Base-by-base conservation (phyloP, 495 filamentous ascomycete species). In the Sordaria brevicollis region DNA sequence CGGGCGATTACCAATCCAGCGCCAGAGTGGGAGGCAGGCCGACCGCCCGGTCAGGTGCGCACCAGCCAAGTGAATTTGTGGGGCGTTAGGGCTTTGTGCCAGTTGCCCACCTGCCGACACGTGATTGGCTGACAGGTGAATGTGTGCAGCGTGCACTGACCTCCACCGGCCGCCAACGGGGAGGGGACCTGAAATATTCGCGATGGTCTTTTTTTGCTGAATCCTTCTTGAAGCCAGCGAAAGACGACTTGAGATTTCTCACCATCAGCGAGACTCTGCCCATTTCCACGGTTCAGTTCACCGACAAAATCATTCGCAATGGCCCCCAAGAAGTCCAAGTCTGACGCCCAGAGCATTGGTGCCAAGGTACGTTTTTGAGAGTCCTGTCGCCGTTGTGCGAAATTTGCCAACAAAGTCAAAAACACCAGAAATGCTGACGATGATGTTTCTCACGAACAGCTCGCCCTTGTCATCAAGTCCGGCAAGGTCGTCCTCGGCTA, bases 251-350 rank as follows among this genome's bases (percentile, higher is more conserved):
- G 49, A 62, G 49, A 62, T 29, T n/a, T n/a, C 49, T 62, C 49
- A 62, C 49, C 49, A 62, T 29, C 49, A 62, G 49, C 49, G 49
- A 62, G 49, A 62, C 49, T 13, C 33, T 62, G 49, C 49, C 49
- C 49, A 62, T 62, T 62, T 62, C 49, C 49, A 62, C 49, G 49
- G 49, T 62, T 65, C 39, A 66, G 31, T 68, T 37, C 54, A 36
- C 35, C 69, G 35, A 74, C 43, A 71, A 69, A 15, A 76, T 72
- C 70, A 71, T 62, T 76, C 74, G 75, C 74, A 77, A 94, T 94
- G 94, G 92, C 93, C 81, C 91, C 92, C 80, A 97, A 97, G 90
- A 97, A 95, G 87, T 84, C 84, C 81, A 95, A 94, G 89, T 95
- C 94, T 85, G 89, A 91, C 78, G 89, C 91, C 78, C 93, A 97